Evolutionary conservation across 192 early-diverging fungal species (phyloP), one percentile per base, ranked within the genome.

Genomic region (Radiomyces spectabilis): DNA sequence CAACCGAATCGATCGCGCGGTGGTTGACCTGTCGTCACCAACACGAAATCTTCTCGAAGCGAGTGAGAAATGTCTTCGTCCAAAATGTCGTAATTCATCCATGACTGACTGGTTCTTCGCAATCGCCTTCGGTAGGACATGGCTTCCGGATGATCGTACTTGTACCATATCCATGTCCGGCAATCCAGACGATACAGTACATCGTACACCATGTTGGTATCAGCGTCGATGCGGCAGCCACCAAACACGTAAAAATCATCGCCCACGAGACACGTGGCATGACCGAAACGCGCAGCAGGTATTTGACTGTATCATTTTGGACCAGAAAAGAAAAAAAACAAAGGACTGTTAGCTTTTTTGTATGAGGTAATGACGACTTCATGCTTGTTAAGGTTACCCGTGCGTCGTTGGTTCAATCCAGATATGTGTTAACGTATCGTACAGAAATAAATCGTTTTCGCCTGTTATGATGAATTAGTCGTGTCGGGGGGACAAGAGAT

Each of bases 401-500:
- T 38, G 32, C 6, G 53, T 41, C 12, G 49, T 25, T 27, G 58
- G 58, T 16, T 60, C 58, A 32, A 52, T 12, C 58, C 58, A 60
- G 10, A 16, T 35, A 29, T 60, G 51, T 12, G n/a, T 21, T 4
- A 52, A 22, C 13, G 58, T 42, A 34, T 60, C 58, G 37, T 52
- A 60, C 7, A 60, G 22, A 32, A 60, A 60, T 12, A 60, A 16
- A 31, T 60, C 58, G 45, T 52, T 60, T 50, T 60, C 58, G 27
- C 58, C 58, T 60, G 33, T 25, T 12, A 22, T 18, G 2, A 40
- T 2, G 19, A 43, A 41, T 6, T 25, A 25, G 6, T 21, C 4
- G 33, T 44, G n/a, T n/a, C n/a, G n/a, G n/a, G n/a, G n/a, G n/a
- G n/a, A n/a, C n/a, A n/a, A n/a, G n/a, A n/a, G n/a, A n/a, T n/a